These are phyloP conservation scores for Limnomonas spitsbergensis DNA, from an alignment of 139 green algal genomes.

Conservation along the genomic window DNA sequence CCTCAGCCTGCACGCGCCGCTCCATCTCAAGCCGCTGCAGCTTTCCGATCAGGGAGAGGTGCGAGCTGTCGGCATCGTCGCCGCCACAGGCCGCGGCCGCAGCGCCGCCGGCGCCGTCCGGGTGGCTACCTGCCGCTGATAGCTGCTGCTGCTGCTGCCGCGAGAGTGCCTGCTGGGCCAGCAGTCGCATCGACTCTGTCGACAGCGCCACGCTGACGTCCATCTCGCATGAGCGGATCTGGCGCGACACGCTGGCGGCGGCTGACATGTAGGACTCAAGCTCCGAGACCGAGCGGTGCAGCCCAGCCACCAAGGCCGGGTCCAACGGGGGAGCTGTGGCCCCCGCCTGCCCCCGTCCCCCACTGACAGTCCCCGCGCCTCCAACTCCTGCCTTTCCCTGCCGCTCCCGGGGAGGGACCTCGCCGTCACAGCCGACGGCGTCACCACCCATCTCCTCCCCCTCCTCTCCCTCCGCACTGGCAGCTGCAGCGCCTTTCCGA, in stretches of 20 bases:
- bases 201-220: not conserved
- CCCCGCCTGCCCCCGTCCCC: no score
- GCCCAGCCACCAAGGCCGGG: not conserved
- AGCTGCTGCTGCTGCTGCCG: not conserved
- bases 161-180: not conserved
- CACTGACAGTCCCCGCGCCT: no score
- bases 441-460: no score
- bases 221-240: conserved; percentile 4
- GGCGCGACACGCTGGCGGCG: not conserved
- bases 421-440: no score
- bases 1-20: conserved; percentile 4
- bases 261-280: conserved; percentile 7
- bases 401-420: no score
- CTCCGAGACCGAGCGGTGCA: not conserved
- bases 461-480: no score
- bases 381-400: no score
- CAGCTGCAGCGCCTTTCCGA: no score
- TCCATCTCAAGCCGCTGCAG: conserved; percentile 19
- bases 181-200: not conserved
- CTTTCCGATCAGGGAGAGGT: not conserved
- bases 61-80: no score
- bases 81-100: no score
- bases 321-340: no score
- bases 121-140: not conserved
- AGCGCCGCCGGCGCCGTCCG: no score